phyloP scores from a whole-genome alignment of 2,329 filamentous ascomycete genomes.

The Cladosporium sp. region DNA sequence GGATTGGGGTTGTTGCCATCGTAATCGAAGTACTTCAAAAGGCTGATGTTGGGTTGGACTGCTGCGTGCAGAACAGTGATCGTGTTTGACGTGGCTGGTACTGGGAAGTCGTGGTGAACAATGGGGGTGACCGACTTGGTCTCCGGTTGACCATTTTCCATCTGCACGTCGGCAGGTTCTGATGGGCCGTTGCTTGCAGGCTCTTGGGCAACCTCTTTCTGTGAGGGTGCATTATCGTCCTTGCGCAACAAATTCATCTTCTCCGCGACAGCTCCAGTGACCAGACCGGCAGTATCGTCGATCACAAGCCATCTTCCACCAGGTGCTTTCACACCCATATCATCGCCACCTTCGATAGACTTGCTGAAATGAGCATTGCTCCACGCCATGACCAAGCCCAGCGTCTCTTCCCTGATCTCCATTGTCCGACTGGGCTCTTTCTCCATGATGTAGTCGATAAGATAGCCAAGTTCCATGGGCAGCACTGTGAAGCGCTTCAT shows the following conservation, averaged over 20 bases:
- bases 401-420: conserved; percentile 80
- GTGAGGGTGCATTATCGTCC: conserved; percentile 24
- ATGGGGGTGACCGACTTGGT: neutral
- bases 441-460: conserved; percentile 77
- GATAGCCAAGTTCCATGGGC: conserved; percentile 74
- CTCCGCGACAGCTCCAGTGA: conserved; percentile 83
- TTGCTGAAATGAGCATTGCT: conserved; percentile 79
- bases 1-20: conserved; percentile 65
- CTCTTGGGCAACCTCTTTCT: conserved; percentile 1
- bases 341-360: conserved; percentile 17
- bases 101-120: conserved; percentile 51
- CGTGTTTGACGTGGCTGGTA: conserved; percentile 70
- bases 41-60: conserved; percentile 80
- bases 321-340: conserved; percentile 35
- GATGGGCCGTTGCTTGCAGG: conserved; percentile 38
- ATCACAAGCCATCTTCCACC: conserved; percentile 75
- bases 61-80: conserved; percentile 80
- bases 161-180: conserved; percentile 3
- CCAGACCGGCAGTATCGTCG: conserved; percentile 81
- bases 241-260: conserved; percentile 74
- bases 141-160: conserved; percentile 11
- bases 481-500: conserved; percentile 82
- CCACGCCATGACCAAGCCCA: conserved; percentile 83
- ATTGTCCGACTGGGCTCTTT: conserved; percentile 78
- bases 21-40: conserved; percentile 87